Evolutionary conservation across 495 filamentous ascomycete genomes (phyloP).

Genomic region (Daldinia concentrica): DNA sequence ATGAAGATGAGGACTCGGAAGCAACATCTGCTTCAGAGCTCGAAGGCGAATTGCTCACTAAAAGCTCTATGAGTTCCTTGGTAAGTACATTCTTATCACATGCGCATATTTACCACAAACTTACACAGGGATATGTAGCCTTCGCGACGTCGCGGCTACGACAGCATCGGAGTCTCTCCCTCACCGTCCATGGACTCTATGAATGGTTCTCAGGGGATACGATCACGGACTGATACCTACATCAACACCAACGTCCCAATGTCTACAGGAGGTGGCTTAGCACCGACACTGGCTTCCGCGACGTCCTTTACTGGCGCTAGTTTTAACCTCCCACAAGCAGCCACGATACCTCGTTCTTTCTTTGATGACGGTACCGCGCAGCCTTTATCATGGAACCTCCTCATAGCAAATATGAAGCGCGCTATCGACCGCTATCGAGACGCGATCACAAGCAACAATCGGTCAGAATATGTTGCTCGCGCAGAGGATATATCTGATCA

Average conservation of each 20-base stretch:
- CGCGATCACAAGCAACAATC: slow-evolving; percentile 78
- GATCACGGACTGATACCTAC: slow-evolving; percentile 58
- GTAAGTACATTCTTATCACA: slow-evolving; percentile 50
- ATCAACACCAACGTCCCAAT: slow-evolving; percentile 55
- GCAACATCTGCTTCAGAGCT: slow-evolving; percentile 83
- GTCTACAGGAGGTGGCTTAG: slow-evolving; percentile 48
- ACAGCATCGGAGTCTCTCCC: slow-evolving; percentile 76
- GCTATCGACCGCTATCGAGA: slow-evolving; percentile 89
- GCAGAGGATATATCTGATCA: slow-evolving; percentile 99
- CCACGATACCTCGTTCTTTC: slow-evolving; percentile 78
- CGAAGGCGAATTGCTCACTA: slow-evolving; percentile 68
- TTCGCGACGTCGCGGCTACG: slow-evolving; percentile 70
- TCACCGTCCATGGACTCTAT: slow-evolving; percentile 93
- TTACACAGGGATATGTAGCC: slow-evolving; percentile 49
- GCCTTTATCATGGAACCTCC: slow-evolving; percentile 83
- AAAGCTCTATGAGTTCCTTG: slow-evolving; percentile 58
- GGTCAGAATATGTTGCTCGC: slow-evolving; percentile 88
- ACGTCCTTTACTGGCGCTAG: slow-evolving; percentile 72
- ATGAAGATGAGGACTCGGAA: slow-evolving; percentile 85
- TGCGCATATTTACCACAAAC: slow-evolving; percentile 4
- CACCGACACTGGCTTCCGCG: slow-evolving; percentile 67
- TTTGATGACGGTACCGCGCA: slow-evolving; percentile 82
- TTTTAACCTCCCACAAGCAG: slow-evolving; percentile 63
- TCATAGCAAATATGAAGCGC: slow-evolving; percentile 89
- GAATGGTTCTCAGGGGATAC: slow-evolving; percentile 64